Evolutionary conservation across 2,329 filamentous ascomycete species (phyloP).

Genomic region (Cordyceps pruinosa): DNA sequence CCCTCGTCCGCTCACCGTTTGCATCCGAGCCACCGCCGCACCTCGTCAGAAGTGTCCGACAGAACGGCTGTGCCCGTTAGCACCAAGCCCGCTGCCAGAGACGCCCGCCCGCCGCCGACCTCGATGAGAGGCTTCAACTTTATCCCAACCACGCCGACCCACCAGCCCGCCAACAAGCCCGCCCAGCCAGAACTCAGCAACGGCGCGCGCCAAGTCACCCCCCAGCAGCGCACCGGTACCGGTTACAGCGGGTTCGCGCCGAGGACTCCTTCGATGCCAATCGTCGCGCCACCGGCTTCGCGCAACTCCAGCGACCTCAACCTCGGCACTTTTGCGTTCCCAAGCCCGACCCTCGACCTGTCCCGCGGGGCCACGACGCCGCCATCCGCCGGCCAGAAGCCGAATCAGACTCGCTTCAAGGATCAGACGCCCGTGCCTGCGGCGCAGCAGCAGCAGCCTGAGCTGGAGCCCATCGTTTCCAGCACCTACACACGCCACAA

Average conservation of each 20-base stretch:
- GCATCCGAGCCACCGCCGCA: constrained; percentile 24
- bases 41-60: constrained; percentile 26
- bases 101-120: constrained; percentile 24
- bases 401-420: constrained; percentile 10
- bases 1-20: constrained; percentile 15
- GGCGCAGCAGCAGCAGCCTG: constrained; percentile 16
- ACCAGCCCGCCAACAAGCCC: neutral
- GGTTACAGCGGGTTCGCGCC: neutral
- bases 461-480: constrained; percentile 26
- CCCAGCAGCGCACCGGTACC: neutral
- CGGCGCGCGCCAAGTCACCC: neutral
- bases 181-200: neutral
- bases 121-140: constrained; percentile 25
- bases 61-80: constrained; percentile 14
- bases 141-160: constrained; percentile 13
- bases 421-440: constrained; percentile 13
- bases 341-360: neutral
- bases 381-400: neutral
- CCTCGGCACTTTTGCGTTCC: neutral
- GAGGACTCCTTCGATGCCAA: neutral
- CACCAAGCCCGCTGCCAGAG: constrained; percentile 12
- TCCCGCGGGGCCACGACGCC: neutral
- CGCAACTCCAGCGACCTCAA: neutral
- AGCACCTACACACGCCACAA: neutral
- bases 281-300: neutral